Conservation (phyloP, 441 rosid genomes). For the Brassica hybrid region DNA sequence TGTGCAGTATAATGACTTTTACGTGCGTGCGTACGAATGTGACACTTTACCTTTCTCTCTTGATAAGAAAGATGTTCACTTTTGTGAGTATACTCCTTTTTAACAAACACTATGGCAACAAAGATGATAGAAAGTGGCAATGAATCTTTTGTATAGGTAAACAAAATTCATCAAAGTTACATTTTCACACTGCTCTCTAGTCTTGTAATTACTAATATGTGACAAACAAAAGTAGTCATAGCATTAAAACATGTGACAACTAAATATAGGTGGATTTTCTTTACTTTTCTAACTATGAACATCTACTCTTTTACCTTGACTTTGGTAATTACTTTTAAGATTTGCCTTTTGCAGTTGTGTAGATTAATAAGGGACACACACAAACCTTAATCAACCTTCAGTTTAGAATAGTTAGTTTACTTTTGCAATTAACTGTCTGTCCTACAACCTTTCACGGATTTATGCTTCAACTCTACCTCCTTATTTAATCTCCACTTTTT, state of each 20-base stretch:
- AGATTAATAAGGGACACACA: background rate
- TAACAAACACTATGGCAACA: background rate
- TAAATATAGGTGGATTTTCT: background rate
- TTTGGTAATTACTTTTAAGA: background rate
- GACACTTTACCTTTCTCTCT: constrained; percentile 32
- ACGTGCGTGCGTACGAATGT: constrained; percentile 35
- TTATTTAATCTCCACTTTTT: background rate
- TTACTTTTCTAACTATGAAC: background rate
- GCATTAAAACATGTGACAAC: constrained; percentile 3
- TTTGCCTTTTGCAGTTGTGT: background rate
- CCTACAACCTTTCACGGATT: background rate
- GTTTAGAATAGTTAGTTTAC: background rate
- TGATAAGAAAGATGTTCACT: constrained; percentile 1
- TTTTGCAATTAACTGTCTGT: background rate
- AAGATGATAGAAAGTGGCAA: constrained; percentile 8
- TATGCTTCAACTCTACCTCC: background rate
- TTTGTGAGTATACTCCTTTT: background rate
- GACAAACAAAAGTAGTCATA: background rate
- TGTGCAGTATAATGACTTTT: background rate
- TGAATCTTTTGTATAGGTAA: background rate
- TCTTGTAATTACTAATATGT: background rate
- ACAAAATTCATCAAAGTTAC: background rate
- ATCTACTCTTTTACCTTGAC: constrained; percentile 17
- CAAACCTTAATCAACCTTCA: background rate
- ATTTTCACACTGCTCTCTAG: background rate